These are phyloP conservation scores for Cladosporium austrohemisphaericum DNA, from an alignment of 2,329 filamentous ascomycete genomes.

Conservation along the genomic window DNA sequence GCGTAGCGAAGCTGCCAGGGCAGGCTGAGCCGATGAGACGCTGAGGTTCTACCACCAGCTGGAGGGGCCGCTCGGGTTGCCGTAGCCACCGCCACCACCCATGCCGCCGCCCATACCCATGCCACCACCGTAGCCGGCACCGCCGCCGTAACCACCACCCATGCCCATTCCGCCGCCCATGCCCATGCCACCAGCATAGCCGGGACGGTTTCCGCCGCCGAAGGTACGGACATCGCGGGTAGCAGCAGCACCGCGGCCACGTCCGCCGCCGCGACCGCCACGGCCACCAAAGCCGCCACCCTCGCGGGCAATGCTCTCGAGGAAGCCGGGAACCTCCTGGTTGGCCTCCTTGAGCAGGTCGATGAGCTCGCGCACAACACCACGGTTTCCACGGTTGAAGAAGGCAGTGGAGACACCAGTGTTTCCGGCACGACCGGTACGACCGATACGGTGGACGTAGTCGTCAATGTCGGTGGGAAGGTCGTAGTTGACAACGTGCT, in stretches of 20 bases:
- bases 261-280: constrained; percentile 63
- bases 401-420: constrained; percentile 97
- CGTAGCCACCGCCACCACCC: constrained; percentile 56
- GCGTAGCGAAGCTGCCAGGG: constrained; percentile 3
- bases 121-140: constrained; percentile 30
- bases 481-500: constrained; percentile 98
- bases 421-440: constrained; percentile 99
- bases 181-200: constrained; percentile 59
- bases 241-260: constrained; percentile 64
- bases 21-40: constrained; percentile 11
- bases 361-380: constrained; percentile 91
- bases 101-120: constrained; percentile 41
- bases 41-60: constrained; percentile 60
- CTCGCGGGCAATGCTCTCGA: constrained; percentile 96
- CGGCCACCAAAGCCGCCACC: constrained; percentile 73
- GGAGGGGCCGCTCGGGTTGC: constrained; percentile 63
- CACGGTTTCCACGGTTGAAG: constrained; percentile 99
- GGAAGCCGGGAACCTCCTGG: constrained; percentile 89
- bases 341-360: constrained; percentile 99
- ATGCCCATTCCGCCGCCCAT: constrained; percentile 36
- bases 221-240: constrained; percentile 80
- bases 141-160: constrained; percentile 45
- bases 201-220: constrained; percentile 46
- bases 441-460: constrained; percentile 98
- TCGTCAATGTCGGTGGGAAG: constrained; percentile 98